These are phyloP conservation scores for Mycosphaerelloides madeirae DNA, from an alignment of 2,329 filamentous ascomycete species.

Conservation along the genomic window DNA sequence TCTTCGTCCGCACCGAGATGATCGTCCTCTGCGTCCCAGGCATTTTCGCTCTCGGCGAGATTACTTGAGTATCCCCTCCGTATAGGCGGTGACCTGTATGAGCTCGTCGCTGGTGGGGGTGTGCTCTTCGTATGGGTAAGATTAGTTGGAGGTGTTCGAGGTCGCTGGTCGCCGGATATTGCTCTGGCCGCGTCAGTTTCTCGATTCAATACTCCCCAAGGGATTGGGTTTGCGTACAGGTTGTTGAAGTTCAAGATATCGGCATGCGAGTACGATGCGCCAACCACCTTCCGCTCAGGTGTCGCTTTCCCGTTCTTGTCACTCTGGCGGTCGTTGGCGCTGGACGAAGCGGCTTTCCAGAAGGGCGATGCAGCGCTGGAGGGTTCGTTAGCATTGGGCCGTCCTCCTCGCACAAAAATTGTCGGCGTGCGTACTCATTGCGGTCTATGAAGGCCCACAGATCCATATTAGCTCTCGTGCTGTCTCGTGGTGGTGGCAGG, in stretches of 20 bases:
- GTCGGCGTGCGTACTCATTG: constrained; percentile 26
- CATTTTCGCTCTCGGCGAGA: constrained; percentile 73
- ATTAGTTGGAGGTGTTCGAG: constrained; percentile 66
- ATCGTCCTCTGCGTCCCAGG: constrained; percentile 73
- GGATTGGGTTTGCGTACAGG: constrained; percentile 51
- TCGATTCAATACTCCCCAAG: background rate
- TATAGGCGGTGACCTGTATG: constrained; percentile 51
- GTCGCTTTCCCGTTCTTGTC: constrained; percentile 25
- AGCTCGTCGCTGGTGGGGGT: constrained; percentile 52
- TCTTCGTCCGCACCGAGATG: constrained; percentile 78
- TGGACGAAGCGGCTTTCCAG: constrained; percentile 62
- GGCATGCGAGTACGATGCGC: constrained; percentile 92
- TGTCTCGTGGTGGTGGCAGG: constrained; percentile 12
- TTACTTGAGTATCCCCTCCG: constrained; percentile 75
- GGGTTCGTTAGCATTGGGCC: constrained; percentile 3
- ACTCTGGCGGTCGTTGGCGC: constrained; percentile 29
- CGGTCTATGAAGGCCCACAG: constrained; percentile 33
- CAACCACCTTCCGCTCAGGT: constrained; percentile 68
- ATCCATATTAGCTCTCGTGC: constrained; percentile 36
- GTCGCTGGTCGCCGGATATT: constrained; percentile 49
- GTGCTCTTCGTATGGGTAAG: constrained; percentile 51
- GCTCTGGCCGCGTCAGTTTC: constrained; percentile 16
- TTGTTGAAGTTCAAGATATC: constrained; percentile 86
- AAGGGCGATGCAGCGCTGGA: constrained; percentile 79
- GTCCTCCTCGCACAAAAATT: background rate